Evolutionary conservation across 2,329 filamentous ascomycete species (phyloP).

Genomic region (Hypoxylon sp.): DNA sequence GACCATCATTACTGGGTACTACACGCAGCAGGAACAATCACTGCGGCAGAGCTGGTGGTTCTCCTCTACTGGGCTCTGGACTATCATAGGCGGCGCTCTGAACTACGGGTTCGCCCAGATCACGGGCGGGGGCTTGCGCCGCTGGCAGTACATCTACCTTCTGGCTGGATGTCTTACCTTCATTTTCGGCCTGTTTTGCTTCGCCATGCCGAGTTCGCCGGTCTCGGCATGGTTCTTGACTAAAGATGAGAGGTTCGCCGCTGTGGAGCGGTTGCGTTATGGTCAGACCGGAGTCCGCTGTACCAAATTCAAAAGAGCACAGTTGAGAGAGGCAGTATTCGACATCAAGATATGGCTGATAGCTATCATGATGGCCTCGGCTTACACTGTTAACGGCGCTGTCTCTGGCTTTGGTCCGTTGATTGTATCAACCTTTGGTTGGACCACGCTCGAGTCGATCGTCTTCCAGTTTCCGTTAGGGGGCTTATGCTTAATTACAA

Average conservation of each 20-base stretch:
- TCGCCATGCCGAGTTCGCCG: constrained; percentile 75
- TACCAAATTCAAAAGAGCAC: constrained; percentile 70
- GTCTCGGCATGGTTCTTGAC: constrained; percentile 79
- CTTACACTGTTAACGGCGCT: constrained; percentile 80
- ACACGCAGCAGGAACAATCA: constrained; percentile 76
- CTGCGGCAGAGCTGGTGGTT: constrained; percentile 79
- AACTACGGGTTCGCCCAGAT: constrained; percentile 80
- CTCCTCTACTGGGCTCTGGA: constrained; percentile 71
- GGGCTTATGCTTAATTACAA: constrained; percentile 75
- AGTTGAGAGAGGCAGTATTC: constrained; percentile 70
- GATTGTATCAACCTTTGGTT: constrained; percentile 81
- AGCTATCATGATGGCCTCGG: constrained; percentile 77
- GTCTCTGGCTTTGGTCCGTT: constrained; percentile 79
- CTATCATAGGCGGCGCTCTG: constrained; percentile 73
- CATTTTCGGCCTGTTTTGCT: constrained; percentile 75
- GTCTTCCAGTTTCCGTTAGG: constrained; percentile 83
- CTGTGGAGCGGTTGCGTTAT: constrained; percentile 73
- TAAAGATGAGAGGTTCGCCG: constrained; percentile 72
- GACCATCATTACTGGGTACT: constrained; percentile 73
- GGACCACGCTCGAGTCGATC: constrained; percentile 74
- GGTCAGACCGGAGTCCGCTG: constrained; percentile 76
- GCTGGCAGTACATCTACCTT: constrained; percentile 81
- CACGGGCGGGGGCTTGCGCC: constrained; percentile 64
- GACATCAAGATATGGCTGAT: constrained; percentile 77
- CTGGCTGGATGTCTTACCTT: constrained; percentile 75